Evolutionary conservation across 306 rosid genomes (phyloP), one percentile per base, ranked within the genome.

Genomic region (Cicer chorassanicum): DNA sequence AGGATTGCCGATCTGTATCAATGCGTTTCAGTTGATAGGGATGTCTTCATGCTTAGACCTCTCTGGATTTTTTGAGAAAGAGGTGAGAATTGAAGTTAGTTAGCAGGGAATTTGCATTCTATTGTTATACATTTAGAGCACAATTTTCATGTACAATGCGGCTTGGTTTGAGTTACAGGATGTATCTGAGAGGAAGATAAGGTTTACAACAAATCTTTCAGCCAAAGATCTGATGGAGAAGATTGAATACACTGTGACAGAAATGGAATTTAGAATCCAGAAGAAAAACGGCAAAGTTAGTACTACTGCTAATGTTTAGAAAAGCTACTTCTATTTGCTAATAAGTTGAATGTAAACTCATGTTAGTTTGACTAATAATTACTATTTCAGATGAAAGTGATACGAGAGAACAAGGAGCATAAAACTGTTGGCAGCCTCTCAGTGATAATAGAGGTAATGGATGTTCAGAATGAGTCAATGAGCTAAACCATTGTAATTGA

Each of bases 21-120:
- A 94, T 72, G 98, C 98, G 65, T 94, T 94, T 81, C 89, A 94
- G 78, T 82, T 94, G 68, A 94, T 94, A 69, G 97, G 98, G 74
- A 94, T 94, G 98, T 94, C 97, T 38, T 87, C 95, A 0, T 82
- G 87, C 84, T 76, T 94, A 36, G 98, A 94, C 85, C 98, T 94
- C 83, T 94, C 98, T 16, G 97, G 97, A 56, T 86, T 94, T 80
- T 94, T 94, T 75, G 98, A 94, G 88, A 84, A 84, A 78, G 98
- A 94, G 96, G 98, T 91, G 81, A 82, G 88, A 41, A 21, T 64
- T 55, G 6, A 72, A 62, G 46, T 53, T 39, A 18, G 8, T 57
- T 42, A 16, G 53, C 73, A 45, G n/a, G 4, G 21, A 13, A 41
- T 56, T 78, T 21, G n/a, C 34, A 19, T 29, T 29, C 36, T 29